Evolutionary conservation across 2,329 filamentous ascomycete genomes (phyloP).

Genomic region (Talaromyces sp.): DNA sequence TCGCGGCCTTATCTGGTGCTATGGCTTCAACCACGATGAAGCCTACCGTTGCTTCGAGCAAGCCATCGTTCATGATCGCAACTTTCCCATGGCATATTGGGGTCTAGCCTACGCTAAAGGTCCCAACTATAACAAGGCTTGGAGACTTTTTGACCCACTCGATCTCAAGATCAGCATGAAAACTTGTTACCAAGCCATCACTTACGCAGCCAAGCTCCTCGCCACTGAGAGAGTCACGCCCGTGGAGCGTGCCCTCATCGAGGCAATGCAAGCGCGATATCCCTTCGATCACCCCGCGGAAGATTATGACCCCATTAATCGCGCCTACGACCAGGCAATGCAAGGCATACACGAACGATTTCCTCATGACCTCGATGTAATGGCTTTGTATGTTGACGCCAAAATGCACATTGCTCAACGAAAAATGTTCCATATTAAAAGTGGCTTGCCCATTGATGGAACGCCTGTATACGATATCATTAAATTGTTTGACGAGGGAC

Average conservation of each 20-base stretch:
- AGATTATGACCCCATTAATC: background rate
- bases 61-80: slow-evolving; percentile 23
- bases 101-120: background rate
- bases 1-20: slow-evolving; percentile 31
- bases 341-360: background rate
- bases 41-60: slow-evolving; percentile 29
- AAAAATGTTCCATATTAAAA: slow-evolving; percentile 64
- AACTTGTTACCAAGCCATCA: background rate
- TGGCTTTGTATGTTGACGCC: slow-evolving; percentile 62
- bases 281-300: background rate
- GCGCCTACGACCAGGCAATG: background rate
- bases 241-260: slow-evolving; percentile 12
- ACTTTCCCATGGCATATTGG: slow-evolving; percentile 30
- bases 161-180: background rate
- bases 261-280: slow-evolving; percentile 4
- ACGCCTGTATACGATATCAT: slow-evolving; percentile 60
- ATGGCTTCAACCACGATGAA: slow-evolving; percentile 34
- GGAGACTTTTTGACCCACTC: background rate
- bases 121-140: slow-evolving; percentile 4
- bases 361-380: slow-evolving; percentile 60
- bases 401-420: slow-evolving; percentile 67
- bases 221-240: slow-evolving; percentile 7
- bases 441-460: slow-evolving; percentile 26
- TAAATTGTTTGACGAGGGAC: slow-evolving; percentile 57
- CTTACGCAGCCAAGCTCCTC: slow-evolving; percentile 7